Conservation (phyloP, 371 early-diverging fungal species). For the Encephalitozoon cuniculi region DNA sequence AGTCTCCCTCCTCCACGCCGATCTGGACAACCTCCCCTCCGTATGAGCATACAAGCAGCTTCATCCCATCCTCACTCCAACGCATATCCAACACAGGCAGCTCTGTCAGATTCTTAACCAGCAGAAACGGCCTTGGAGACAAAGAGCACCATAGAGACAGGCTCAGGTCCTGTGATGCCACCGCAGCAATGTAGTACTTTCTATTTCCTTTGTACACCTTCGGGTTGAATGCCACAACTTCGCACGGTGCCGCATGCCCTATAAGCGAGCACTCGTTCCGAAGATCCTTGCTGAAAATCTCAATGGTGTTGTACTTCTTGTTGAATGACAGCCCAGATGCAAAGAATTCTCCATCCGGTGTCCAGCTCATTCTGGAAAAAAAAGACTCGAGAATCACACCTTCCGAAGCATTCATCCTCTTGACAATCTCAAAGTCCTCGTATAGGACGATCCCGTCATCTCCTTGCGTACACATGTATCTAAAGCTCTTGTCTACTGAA, state of each 20-base stretch:
- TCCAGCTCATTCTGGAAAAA: conserved; percentile 53
- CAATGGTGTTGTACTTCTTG: conserved; percentile 44
- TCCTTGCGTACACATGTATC: conserved; percentile 47
- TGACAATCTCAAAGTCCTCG: conserved; percentile 13
- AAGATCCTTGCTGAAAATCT: conserved; percentile 42
- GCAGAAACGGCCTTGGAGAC: conserved; percentile 53
- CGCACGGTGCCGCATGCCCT: conserved; percentile 59
- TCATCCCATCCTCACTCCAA: conserved; percentile 49
- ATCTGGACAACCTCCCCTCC: conserved; percentile 57
- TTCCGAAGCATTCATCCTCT: conserved; percentile 31
- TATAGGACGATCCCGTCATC: conserved; percentile 53
- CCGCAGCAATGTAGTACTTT: conserved; percentile 49
- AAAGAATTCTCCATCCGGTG: conserved; percentile 54
- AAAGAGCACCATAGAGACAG: conserved; percentile 57
- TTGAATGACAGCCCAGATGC: conserved; percentile 56
- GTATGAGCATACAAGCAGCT: conserved; percentile 53
- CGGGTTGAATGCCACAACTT: conserved; percentile 53
- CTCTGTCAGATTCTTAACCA: conserved; percentile 57
- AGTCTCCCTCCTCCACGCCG: conserved; percentile 38
- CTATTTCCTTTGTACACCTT: not conserved
- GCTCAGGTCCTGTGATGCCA: conserved; percentile 58
- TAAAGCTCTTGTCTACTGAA: conserved; percentile 15
- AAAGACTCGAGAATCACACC: conserved; percentile 56
- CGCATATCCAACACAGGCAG: conserved; percentile 57
- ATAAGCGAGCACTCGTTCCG: conserved; percentile 47